Evolutionary conservation across 2,329 filamentous ascomycete species (phyloP), one percentile per base, ranked within the genome.

Genomic region (Karstenula rhodostoma): DNA sequence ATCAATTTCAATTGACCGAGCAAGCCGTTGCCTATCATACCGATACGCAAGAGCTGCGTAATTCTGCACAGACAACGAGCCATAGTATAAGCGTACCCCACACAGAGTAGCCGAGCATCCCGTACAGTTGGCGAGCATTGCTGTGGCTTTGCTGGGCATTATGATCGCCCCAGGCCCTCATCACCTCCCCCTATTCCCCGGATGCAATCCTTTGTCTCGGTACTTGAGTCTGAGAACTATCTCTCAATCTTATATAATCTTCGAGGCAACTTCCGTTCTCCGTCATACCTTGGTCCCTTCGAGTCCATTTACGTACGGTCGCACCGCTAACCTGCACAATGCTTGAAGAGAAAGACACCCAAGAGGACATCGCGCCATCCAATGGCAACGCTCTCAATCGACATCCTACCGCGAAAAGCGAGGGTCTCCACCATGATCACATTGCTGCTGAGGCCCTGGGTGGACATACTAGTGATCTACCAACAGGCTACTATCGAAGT

Each of bases 341-440:
- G 69, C 65, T 63, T 23, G 67, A 65, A 49, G 64, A 71, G 50
- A 71, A 71, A 60, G 61, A 58, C 25, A 49, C 57, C 33, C 58
- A 56, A 8, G 62, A 68, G 43, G 52, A 66, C 9, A 55, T 66
- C 23, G 55, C 63, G 0, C 56, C 57, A 10, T 29, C 50, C 33
- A 49, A 53, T 17, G 35, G 15, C 33, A 47, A 60, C 17, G 42
- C 60, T n/a, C 57, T 60, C 8, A 57, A 64, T 35, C 58, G 63
- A 12, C 53, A 66, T 17, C 57, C 50, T 2, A 22, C 58, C 23
- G 51, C 42, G 1, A 29, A 25, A 51, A 66, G 59, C 9, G 54
- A 58, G 40, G 71, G 66, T 29, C 68, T 74, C 15, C 69, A 73
- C 46, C 71, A 74, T 46, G 72, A 74, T 29, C 69, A 71, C 33